Evolutionary conservation across 2,329 filamentous ascomycete genomes (phyloP), one percentile per base, ranked within the genome.

Genomic region (Fonsecaea pugnacius): DNA sequence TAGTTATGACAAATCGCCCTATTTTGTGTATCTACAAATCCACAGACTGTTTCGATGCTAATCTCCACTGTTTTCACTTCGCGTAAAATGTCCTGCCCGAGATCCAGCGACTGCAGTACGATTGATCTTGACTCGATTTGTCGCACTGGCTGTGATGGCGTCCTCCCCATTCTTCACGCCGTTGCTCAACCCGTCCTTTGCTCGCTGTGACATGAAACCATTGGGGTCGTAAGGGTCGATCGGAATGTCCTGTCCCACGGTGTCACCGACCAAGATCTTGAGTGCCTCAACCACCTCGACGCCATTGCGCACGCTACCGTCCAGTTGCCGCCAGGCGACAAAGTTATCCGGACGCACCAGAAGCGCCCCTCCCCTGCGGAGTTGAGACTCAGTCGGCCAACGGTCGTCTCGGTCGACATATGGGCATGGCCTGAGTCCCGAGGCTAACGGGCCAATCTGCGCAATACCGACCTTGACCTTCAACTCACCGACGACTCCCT

Each of bases 391-490:
- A 2, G 4, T 24, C 7, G 48, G 48, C 48, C 48, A 51, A 18
- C 48, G 48, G 16, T 51, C 48, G 10, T 51, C 48, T 4, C 48
- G 48, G 48, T 58, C 55, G 8, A 58, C 36, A 21, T 58, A 58
- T 27, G 30, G 21, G 36, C 55, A 58, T 18, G 55, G 55, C 2
- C 55, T 35, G 10, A 58, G 32, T 18, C 55, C 55, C 21, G 55
- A 33, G 4, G 55, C 55, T 10, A 58, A 16, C 10, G 55, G 55
- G 14, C 55, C 55, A 27, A 58, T 58, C 36, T 58, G 55, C 14
- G 36, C 55, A 46, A 58, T 46, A 9, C 55, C 4, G 55, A 58
- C 24, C n/a, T 38, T 58, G 21, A 58, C 18, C 7, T 14, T 33
- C n/a, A 58, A 14, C 32, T 18, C 18, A 6, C 18, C 38, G 7